These are phyloP conservation scores for Corinectria fuckeliana DNA, from an alignment of 2,329 filamentous ascomycete species.

Conservation along the genomic window DNA sequence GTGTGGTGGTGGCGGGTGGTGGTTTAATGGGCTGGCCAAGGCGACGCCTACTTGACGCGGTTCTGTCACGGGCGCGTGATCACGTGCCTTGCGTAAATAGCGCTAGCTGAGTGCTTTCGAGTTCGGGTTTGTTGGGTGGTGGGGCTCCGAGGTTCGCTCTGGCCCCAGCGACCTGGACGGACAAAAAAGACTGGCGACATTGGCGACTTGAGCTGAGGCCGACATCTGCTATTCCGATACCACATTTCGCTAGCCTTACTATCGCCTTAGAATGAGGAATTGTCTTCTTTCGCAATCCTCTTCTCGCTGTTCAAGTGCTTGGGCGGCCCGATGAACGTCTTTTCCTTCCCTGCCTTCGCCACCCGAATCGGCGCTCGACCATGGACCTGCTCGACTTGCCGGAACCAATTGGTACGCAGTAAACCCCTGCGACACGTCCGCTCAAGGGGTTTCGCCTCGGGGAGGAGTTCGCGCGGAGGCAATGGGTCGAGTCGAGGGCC, in stretches of 20 bases:
- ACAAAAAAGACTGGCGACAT: constrained; percentile 36
- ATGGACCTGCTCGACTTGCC: constrained; percentile 57
- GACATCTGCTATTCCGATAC: constrained; percentile 9
- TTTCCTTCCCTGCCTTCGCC: constrained; percentile 48
- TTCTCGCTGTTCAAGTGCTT: constrained; percentile 23
- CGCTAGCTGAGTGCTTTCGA: not conserved
- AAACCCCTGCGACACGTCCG: constrained; percentile 38
- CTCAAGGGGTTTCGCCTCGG: constrained; percentile 41
- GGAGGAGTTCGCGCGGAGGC: constrained; percentile 31
- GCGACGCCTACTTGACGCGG: constrained; percentile 34
- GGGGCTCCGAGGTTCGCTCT: constrained; percentile 28
- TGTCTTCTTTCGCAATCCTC: constrained; percentile 8
- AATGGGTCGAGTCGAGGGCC: constrained; percentile 34
- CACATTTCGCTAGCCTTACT: constrained; percentile 2
- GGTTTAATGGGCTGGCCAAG: constrained; percentile 22
- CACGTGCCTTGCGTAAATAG: constrained; percentile 38
- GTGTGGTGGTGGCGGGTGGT: constrained; percentile 8
- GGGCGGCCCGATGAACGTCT: constrained; percentile 49
- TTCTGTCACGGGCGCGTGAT: constrained; percentile 36
- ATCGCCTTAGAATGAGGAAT: constrained; percentile 33
- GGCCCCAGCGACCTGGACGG: constrained; percentile 32
- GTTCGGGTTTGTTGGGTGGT: not conserved
- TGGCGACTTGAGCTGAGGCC: constrained; percentile 35
- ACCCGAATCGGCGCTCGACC: constrained; percentile 47
- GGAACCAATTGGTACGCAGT: constrained; percentile 45